Percentiles rank a stretch among this genome's conserved stretches.
phyloP scores from a whole-genome alignment of 2,329 filamentous ascomycete genomes.

The Fusarium nurragi region DNA sequence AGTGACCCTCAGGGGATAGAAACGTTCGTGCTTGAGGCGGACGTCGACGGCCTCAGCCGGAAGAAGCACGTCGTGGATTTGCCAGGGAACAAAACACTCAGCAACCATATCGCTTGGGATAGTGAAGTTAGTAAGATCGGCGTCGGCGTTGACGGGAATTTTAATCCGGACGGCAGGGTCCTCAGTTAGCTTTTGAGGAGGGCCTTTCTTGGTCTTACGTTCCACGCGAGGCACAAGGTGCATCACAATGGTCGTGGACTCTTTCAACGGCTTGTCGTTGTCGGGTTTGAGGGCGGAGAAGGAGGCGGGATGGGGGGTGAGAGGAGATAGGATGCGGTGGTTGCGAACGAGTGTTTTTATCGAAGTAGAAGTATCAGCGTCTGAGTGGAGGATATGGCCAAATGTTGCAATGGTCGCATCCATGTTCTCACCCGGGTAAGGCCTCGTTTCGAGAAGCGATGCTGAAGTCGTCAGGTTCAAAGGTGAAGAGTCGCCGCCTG shows the following conservation, averaged over 20 bases:
- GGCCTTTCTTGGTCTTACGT: constrained; percentile 28
- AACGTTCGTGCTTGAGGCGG: constrained; percentile 52
- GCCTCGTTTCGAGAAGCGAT: constrained; percentile 6
- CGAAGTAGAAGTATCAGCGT: neutral
- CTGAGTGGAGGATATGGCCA: constrained; percentile 59
- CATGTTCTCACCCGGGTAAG: neutral
- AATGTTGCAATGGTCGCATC: constrained; percentile 57
- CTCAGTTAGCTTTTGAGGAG: neutral
- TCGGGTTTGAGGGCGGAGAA: constrained; percentile 52
- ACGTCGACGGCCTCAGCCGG: constrained; percentile 59
- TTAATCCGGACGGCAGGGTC: constrained; percentile 44
- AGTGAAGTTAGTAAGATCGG: constrained; percentile 43
- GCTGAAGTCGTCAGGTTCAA: constrained; percentile 5
- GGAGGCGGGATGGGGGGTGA: constrained; percentile 58
- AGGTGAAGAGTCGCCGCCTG: neutral
- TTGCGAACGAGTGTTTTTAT: constrained; percentile 1
- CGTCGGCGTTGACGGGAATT: constrained; percentile 46
- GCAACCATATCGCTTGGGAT: constrained; percentile 47
- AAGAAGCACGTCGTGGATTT: constrained; percentile 56
- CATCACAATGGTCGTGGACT: constrained; percentile 54
- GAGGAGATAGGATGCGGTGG: constrained; percentile 55
- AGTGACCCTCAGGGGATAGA: constrained; percentile 53
- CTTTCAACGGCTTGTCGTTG: constrained; percentile 38
- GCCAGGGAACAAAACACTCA: constrained; percentile 43
- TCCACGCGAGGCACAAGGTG: constrained; percentile 53